Base-by-base conservation (phyloP, 306 rosid species). In the Arachis stenosperma region DNA sequence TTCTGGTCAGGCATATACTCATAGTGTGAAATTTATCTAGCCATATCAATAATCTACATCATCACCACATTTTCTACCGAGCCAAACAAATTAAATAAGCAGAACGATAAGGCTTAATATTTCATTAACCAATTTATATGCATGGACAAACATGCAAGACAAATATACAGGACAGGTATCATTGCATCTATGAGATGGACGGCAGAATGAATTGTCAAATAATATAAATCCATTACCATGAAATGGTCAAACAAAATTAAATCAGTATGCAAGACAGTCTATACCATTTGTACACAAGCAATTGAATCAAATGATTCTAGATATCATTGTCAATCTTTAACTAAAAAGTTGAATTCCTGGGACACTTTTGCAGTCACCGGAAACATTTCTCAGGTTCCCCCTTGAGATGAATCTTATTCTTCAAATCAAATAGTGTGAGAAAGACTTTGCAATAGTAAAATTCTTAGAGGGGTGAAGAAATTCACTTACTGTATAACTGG, bases 1-100 rank as follows among this genome's bases (percentile, higher is more conserved):
- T 46, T 57, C 8, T 62, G 64, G 33, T 71, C 70, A 84, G 81
- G 48, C 80, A 79, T 71, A 77, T 40, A 8, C 59, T 48, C 52
- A 48, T 55, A 7, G 39, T 36, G 29, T 59, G 60, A 12, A 52
- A 65, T 30, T 57, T 43, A 15, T 51, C 29, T 43, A 3, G 27
- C 11, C 44, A 47, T 53, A 46, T 52, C 70, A 36, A 41, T 4
- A 41, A 60, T 59, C 76, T 9, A 9, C 62, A 33, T 52, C 7
- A 72, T 52, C 39, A 47, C 51, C 69, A 40, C 30, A 7, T n/a
- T 10, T 40, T 27, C 17, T 14, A 39, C 68, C 41, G 41, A 48
- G 70, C 41, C 36, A 60, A 79, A 51, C 41, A 53, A 78, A 58
- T 39, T 39, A 22, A 22, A 22, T 22, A 22, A 40, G 27, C 60